Percentiles rank a stretch among this genome's conserved stretches.
Conservation (phyloP, 371 early-diverging fungal species). For the Apophysomyces ossiformis region DNA sequence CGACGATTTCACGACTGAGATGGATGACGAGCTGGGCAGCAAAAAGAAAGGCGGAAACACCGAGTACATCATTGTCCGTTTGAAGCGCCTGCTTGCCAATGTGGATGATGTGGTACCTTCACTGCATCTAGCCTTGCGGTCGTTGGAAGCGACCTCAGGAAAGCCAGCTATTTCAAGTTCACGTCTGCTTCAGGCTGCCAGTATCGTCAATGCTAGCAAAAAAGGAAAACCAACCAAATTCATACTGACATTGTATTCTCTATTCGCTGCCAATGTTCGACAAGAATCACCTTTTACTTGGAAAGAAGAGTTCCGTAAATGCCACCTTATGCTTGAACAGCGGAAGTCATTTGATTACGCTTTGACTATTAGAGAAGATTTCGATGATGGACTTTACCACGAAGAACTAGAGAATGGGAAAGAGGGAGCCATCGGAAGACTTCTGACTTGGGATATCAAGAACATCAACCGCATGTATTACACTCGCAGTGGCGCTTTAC, state of each 20-base stretch:
- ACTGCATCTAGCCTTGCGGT: slow-evolving; percentile 54
- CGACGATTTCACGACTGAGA: slow-evolving; percentile 49
- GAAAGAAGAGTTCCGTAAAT: slow-evolving; percentile 74
- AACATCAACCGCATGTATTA: slow-evolving; percentile 66
- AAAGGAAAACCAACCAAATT: slow-evolving; percentile 26
- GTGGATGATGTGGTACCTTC: slow-evolving; percentile 74
- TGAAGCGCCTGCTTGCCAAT: slow-evolving; percentile 52
- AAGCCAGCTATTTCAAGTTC: slow-evolving; percentile 19
- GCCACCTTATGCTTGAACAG: slow-evolving; percentile 26
- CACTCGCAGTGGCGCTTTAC: slow-evolving; percentile 68
- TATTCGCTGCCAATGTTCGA: slow-evolving; percentile 68
- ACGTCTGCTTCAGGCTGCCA: slow-evolving; percentile 37
- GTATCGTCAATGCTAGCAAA: slow-evolving; percentile 22
- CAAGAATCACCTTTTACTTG: slow-evolving; percentile 66
- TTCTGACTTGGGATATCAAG: slow-evolving; percentile 31
- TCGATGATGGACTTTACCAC: slow-evolving; percentile 77
- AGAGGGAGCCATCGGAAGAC: slow-evolving; percentile 22
- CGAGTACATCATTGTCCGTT: slow-evolving; percentile 31
- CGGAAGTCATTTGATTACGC: slow-evolving; percentile 38
- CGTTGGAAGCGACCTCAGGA: slow-evolving; percentile 28
- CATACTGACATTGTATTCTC: slow-evolving; percentile 59
- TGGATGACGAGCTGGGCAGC: slow-evolving; percentile 21
- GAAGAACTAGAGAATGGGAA: slow-evolving; percentile 48
- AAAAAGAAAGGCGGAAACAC: slow-evolving; percentile 10
- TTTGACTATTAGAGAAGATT: slow-evolving; percentile 60